Conservation (phyloP, 805 yeast genomes). For the Lipomyces kockii region DNA sequence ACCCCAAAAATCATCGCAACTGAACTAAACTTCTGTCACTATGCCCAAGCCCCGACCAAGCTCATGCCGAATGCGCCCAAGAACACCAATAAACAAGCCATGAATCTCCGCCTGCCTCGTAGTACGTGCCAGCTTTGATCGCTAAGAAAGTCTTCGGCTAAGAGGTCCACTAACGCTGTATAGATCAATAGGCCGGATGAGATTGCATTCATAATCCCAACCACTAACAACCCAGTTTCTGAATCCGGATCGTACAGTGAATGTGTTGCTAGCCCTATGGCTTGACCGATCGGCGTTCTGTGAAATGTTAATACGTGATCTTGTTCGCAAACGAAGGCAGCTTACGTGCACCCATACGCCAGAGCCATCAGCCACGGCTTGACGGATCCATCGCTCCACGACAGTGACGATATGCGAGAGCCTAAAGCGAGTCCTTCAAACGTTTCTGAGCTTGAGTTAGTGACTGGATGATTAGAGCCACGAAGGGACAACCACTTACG, state of each 20-base stretch:
- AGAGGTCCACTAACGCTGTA: not conserved
- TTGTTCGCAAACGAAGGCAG: slow-evolving; percentile 63
- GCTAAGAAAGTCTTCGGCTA: slow-evolving; percentile 2
- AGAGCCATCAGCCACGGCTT: not conserved
- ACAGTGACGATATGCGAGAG: not conserved
- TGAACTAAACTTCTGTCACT: not conserved
- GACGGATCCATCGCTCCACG: not conserved
- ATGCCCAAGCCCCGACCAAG: slow-evolving; percentile 4
- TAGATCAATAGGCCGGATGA: not conserved
- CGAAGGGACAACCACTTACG: not conserved
- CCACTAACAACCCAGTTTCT: not conserved
- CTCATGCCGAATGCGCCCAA: slow-evolving; percentile 7
- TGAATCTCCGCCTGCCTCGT: not conserved
- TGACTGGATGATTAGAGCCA: not conserved
- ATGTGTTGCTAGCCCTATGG: slow-evolving; percentile 1
- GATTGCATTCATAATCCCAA: slow-evolving; percentile 5
- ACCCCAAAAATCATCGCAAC: too few relatives aligned
- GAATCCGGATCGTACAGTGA: slow-evolving; percentile 1
- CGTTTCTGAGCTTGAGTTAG: not conserved
- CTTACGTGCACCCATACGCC: not conserved
- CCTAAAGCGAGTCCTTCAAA: not conserved
- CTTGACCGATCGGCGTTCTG: slow-evolving; percentile 2
- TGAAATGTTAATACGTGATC: slow-evolving; percentile 57
- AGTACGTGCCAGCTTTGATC: not conserved
- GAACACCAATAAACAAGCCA: slow-evolving; percentile 1